Evolutionary conservation across 164 flowering plant species (phyloP), one percentile per base, ranked within the genome.

Genomic region (Pachysandra terminalis): DNA sequence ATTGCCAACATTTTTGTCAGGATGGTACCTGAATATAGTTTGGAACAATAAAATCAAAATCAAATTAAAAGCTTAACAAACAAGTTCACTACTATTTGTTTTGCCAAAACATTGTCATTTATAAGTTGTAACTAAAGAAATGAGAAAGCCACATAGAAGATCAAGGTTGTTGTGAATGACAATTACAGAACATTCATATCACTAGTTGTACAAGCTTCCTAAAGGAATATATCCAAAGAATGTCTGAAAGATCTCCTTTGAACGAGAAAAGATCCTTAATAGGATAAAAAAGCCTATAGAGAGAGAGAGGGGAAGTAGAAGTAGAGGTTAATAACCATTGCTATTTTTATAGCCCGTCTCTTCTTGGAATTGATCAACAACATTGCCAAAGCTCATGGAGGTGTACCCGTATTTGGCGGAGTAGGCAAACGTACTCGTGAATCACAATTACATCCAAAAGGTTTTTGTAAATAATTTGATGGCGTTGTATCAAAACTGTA

Each of bases 1-100:
- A 3, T 63, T 64, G 55, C 71, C 71, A 56, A 71, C 65, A 75
- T 63, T 71, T 61, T 75, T 71, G 61, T 71, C 74, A 68, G 71
- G 71, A 24, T 63, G 71, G 40, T 75, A 64, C 51, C 78, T 67
- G 61, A 55, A 27, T 19, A 53, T 67, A 14, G 58, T 61, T 62
- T 69, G 5, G 26, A 26, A 26, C 22, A 22, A 27, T 27, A 45
- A 25, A 63, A 55, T 56, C 52, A 40, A 63, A 40, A 22, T 41
- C 48, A 9, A 40, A 17, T 17, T 64, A 48, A 56, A 63, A 56
- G 45, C 41, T 24, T 52, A 27, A 8, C 19, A 68, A n/a, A n/a
- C 24, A 59, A 16, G 51, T 22, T 60, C 23, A 19, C 41, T 10
- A 52, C 5, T 35, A 19, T 0, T 22, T 35, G n/a, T 49, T 8